Evolutionary conservation across 805 yeast species (phyloP), one percentile per base, ranked within the genome.

Genomic region (Grigorovia jiainica): DNA sequence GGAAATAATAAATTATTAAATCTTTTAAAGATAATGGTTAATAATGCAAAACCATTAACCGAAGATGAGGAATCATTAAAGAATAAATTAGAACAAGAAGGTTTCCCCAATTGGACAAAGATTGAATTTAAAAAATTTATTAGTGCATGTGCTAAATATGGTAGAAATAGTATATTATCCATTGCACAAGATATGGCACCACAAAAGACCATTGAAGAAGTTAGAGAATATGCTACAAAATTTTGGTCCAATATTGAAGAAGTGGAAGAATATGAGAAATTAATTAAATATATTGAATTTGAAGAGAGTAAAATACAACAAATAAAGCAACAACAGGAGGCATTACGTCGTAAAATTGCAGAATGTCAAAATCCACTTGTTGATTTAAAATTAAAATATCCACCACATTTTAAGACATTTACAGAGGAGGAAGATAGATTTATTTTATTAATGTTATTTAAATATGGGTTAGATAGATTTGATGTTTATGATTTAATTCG

Each of bases 401-500:
- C 95, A 3, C 87, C 92, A 7, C 71, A 76, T 6, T 73, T 82
- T 2, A 77, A 80, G 53, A 73, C 82, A 2, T 92, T 78, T 62
- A 76, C 85, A 24, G 94, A 85, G 39, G 95, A 84, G 47, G 97
- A 92, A 58, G 98, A 92, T 61, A 70, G 96, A 52, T 92, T 84
- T 60, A 64, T 92, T 51, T 65, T 92, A 44, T 76, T 87, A 13
- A 89, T 84, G 67, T 65, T 87, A 55, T 81, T 83, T 65, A 71
- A 82, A 46, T 77, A 75, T 56, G 98, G 98, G 0, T 61, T 89
- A 27, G 95, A 86, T 50, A 70, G 80, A 19, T 79, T 78, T 11
- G 87, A 84, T 54, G 66, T 90, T 13, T 84, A 80, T 56, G 98
- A 90, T 44, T 62, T 75, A 47, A 79, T 90, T 38, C 72, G 87